A percentile compares a stretch with the other conserved stretches of the same genome.
Evolutionary conservation across 305 asterid species (phyloP).

Genomic region (Fraxinus ornus): DNA sequence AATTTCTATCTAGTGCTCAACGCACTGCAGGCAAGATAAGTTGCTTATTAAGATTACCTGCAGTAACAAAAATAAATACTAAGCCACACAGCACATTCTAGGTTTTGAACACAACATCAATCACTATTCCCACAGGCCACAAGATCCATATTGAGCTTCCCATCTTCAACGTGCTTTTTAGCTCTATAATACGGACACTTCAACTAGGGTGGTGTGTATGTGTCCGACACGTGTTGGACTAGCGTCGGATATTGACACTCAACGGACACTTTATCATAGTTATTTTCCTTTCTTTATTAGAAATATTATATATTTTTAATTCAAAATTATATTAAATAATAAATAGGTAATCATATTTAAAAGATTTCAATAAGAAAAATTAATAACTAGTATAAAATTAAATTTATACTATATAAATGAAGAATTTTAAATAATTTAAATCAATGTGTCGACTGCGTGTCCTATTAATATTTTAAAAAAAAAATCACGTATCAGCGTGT

Average conservation of each 20-base stretch:
- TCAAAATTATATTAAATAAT: too few species aligned
- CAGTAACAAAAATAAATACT: not conserved
- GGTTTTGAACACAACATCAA: not conserved
- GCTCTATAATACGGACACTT: not conserved
- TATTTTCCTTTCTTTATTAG: not conserved
- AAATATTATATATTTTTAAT: too few species aligned
- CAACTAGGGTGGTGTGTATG: not conserved
- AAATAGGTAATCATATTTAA: too few species aligned
- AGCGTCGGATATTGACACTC: not conserved
- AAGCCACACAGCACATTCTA: constrained; percentile 5
- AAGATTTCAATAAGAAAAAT: not conserved
- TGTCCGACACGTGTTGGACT: not conserved
- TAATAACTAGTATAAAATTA: too few species aligned
- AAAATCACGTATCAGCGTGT: too few species aligned
- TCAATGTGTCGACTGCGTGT: not conserved
- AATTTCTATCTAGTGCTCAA: not conserved
- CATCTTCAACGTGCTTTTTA: not conserved
- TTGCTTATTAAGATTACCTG: not conserved
- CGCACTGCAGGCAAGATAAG: not conserved
- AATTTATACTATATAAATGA: too few species aligned
- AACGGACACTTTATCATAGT: not conserved
- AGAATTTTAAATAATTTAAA: too few species aligned
- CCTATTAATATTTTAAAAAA: too few species aligned
- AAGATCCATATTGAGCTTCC: not conserved
- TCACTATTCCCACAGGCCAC: not conserved